Conservation (phyloP, 345 rosid genomes). For the Odontarrhena argentea region DNA sequence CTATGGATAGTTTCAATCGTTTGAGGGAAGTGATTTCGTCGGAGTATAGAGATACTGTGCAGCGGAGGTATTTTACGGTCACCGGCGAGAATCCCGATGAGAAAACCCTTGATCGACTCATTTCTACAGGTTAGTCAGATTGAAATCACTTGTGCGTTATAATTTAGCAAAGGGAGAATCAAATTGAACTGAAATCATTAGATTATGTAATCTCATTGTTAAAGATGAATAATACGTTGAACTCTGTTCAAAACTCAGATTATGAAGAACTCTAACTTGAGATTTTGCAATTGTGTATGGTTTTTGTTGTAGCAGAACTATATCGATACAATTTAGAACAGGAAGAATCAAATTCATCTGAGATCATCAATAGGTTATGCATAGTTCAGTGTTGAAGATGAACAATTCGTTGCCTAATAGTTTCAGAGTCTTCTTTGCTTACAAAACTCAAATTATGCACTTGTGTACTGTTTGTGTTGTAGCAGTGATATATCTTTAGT, state of each 20-base stretch:
- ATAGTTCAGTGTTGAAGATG: neutral
- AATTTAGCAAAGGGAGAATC: neutral
- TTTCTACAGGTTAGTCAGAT: slow-evolving; percentile 71
- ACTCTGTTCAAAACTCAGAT: neutral
- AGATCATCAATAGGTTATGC: neutral
- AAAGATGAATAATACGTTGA: neutral
- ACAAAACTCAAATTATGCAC: neutral
- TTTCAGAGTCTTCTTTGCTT: neutral
- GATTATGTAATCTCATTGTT: neutral
- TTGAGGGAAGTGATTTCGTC: slow-evolving; percentile 71
- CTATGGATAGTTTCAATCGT: slow-evolving; percentile 75
- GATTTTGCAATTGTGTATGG: neutral
- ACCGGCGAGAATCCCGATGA: slow-evolving; percentile 96
- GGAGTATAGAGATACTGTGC: slow-evolving; percentile 92
- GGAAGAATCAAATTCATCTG: neutral
- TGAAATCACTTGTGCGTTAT: neutral
- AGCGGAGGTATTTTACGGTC: slow-evolving; percentile 87
- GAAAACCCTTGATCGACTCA: slow-evolving; percentile 67
- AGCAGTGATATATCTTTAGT: neutral
- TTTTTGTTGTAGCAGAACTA: neutral
- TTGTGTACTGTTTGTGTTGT: neutral
- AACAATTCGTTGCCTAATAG: neutral
- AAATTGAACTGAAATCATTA: slow-evolving; percentile 1
- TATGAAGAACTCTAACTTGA: neutral
- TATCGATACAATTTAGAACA: neutral